Evolutionary conservation across 2,329 filamentous ascomycete species (phyloP).

Genomic region (Epichloe baconii): DNA sequence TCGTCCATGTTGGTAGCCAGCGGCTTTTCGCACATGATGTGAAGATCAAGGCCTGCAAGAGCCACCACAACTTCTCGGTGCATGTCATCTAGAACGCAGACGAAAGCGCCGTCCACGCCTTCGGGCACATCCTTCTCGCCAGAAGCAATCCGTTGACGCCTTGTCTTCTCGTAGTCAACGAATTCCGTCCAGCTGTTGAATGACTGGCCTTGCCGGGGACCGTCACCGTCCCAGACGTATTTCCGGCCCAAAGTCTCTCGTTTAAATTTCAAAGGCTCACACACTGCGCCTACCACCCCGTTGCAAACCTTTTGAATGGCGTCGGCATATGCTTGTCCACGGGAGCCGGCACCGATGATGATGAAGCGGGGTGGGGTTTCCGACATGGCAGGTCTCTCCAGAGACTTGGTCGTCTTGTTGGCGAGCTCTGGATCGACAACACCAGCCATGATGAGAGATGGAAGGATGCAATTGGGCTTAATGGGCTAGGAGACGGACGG

Average conservation of each 20-base stretch:
- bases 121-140: conserved; percentile 32
- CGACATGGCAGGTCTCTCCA: conserved; percentile 32
- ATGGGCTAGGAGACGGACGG: no score
- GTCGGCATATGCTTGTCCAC: conserved; percentile 61
- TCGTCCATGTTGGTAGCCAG: conserved; percentile 67
- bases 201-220: conserved; percentile 45
- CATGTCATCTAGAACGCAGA: conserved; percentile 72
- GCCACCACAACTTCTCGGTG: conserved; percentile 71
- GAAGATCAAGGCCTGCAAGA: conserved; percentile 55
- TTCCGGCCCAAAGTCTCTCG: conserved; percentile 53
- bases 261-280: conserved; percentile 70
- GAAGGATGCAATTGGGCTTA: neutral
- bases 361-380: conserved; percentile 51
- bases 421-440: conserved; percentile 14
- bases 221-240: conserved; percentile 55
- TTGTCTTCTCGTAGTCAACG: conserved; percentile 53
- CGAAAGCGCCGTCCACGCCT: conserved; percentile 49
- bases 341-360: conserved; percentile 71
- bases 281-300: conserved; percentile 62
- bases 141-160: conserved; percentile 40
- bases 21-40: conserved; percentile 94
- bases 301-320: conserved; percentile 52
- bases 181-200: conserved; percentile 68
- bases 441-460: conserved; percentile 9
- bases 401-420: conserved; percentile 13